These are phyloP conservation scores for Lepiota subincarnata DNA, from an alignment of 768 basidiomycete species.

Conservation along the genomic window DNA sequence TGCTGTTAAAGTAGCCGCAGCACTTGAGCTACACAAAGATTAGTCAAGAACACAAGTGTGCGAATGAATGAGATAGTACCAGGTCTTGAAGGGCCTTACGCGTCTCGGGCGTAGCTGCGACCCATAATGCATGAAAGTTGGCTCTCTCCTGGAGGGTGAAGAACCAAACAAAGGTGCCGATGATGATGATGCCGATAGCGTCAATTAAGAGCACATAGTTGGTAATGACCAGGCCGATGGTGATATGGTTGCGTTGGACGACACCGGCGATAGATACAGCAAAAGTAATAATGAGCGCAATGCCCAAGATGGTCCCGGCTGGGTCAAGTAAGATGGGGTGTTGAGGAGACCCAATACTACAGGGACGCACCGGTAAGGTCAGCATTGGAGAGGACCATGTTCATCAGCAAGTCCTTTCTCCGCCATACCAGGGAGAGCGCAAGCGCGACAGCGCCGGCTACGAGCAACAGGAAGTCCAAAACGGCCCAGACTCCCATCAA, in stretches of 20 bases:
- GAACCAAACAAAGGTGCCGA: constrained; percentile 80
- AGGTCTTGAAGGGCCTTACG: constrained; percentile 66
- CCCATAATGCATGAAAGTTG: constrained; percentile 62
- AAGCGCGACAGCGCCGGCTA: constrained; percentile 62
- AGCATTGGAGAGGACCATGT: constrained; percentile 57
- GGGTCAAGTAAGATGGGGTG: constrained; percentile 6
- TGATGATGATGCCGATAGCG: constrained; percentile 50
- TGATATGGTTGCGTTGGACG: constrained; percentile 65
- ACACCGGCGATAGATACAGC: constrained; percentile 68
- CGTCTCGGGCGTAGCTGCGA: constrained; percentile 36
- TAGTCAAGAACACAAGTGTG: not conserved
- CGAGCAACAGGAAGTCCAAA: constrained; percentile 66
- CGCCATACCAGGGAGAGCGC: constrained; percentile 72
- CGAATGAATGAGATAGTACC: constrained; percentile 36
- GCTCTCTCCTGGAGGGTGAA: constrained; percentile 68
- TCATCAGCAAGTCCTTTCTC: constrained; percentile 62
- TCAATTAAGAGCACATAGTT: constrained; percentile 73
- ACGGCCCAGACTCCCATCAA: constrained; percentile 71
- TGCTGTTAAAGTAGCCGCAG: constrained; percentile 81
- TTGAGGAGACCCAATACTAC: not conserved
- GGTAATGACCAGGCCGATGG: constrained; percentile 64
- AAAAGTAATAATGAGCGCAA: constrained; percentile 62
- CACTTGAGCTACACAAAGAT: constrained; percentile 57
- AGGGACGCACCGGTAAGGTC: constrained; percentile 55
- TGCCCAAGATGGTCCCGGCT: constrained; percentile 74